A percentile compares a stretch with the other conserved stretches of the same genome.
Evolutionary conservation across 192 early-diverging fungal species (phyloP).

Genomic region (Podila clonocystis): DNA sequence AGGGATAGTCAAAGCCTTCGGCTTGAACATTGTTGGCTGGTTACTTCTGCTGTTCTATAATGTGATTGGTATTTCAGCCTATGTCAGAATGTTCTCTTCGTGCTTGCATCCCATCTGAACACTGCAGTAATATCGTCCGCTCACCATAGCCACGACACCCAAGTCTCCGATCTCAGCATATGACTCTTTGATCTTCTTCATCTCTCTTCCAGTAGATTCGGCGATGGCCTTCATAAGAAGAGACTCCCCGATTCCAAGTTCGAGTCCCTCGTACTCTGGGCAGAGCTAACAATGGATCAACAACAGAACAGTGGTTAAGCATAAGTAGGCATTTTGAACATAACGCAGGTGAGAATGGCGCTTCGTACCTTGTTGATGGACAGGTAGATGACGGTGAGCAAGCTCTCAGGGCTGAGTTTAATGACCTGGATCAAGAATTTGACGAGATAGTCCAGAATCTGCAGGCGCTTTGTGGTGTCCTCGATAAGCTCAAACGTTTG

Average conservation of each 20-base stretch:
- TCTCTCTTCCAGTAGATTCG: constrained; percentile 82
- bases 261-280: constrained; percentile 95
- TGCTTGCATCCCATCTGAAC: background rate
- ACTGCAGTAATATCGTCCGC: background rate
- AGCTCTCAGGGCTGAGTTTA: constrained; percentile 65
- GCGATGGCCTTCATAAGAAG: constrained; percentile 95
- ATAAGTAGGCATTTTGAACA: background rate
- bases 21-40: constrained; percentile 86
- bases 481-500: constrained; percentile 91
- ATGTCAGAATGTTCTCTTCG: background rate
- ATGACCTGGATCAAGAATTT: constrained; percentile 78
- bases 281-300: constrained; percentile 62
- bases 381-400: constrained; percentile 85
- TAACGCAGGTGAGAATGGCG: too few species aligned
- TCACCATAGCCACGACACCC: constrained; percentile 86
- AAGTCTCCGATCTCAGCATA: constrained; percentile 86
- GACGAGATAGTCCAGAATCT: constrained; percentile 77
- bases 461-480: constrained; percentile 87
- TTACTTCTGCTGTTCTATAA: constrained; percentile 75
- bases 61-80: background rate
- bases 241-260: constrained; percentile 96
- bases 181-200: constrained; percentile 82
- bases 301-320: background rate
- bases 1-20: constrained; percentile 81
- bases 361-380: constrained; percentile 84